A percentile compares a stretch with the other conserved stretches of the same genome.
phyloP scores from a whole-genome alignment of 1,284 basidiomycete species.

The Rhodotorula sp. region DNA sequence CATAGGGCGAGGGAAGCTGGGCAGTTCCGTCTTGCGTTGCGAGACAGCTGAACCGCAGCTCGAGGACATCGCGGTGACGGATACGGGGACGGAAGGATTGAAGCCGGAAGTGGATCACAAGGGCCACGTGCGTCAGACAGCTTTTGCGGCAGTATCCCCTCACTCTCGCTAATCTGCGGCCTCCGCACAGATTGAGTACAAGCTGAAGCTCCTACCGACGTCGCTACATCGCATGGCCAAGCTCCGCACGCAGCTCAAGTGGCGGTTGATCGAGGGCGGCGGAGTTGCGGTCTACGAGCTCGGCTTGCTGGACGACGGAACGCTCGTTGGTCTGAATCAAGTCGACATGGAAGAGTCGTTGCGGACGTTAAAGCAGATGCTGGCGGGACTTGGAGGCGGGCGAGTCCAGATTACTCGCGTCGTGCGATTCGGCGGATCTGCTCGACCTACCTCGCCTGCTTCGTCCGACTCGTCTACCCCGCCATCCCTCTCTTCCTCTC shows the following conservation, averaged over 20 bases:
- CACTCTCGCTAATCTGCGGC: neutral
- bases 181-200: slow-evolving; percentile 64
- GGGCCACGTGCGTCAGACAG: slow-evolving; percentile 17
- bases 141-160: rapidly evolving
- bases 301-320: slow-evolving; percentile 78
- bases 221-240: slow-evolving; percentile 61
- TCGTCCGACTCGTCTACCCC: neutral
- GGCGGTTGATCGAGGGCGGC: slow-evolving; percentile 85
- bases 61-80: slow-evolving; percentile 2
- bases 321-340: slow-evolving; percentile 72
- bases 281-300: slow-evolving; percentile 91
- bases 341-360: slow-evolving; percentile 73
- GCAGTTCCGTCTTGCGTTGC: neutral
- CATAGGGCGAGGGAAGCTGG: neutral
- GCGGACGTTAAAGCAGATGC: slow-evolving; percentile 85
- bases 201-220: slow-evolving; percentile 73
- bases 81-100: neutral
- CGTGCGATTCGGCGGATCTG: slow-evolving; percentile 17
- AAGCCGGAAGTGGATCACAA: slow-evolving; percentile 28
- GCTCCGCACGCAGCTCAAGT: slow-evolving; percentile 89
- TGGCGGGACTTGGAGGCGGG: slow-evolving; percentile 73
- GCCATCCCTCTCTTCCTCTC: neutral
- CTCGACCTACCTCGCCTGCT: neutral
- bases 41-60: neutral
- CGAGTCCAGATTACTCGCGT: slow-evolving; percentile 26